Base-by-base conservation (phyloP, 2,329 filamentous ascomycete species). In the Xylaria polymorpha region DNA sequence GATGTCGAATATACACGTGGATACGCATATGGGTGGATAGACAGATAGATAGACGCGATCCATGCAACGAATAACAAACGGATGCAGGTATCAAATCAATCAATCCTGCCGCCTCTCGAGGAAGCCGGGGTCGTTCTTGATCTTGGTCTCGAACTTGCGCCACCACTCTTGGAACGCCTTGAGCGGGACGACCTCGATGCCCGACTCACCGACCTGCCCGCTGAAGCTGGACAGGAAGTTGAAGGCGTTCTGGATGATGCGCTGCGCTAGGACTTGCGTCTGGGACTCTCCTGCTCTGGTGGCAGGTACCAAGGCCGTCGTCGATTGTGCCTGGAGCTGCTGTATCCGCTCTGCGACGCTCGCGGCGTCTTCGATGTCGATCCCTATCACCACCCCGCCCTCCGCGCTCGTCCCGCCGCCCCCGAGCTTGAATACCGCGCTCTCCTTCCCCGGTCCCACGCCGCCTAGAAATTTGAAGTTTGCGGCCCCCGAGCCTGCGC, bases 111-210 rank as follows among this genome's bases (percentile, higher is more conserved):
- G 88, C 75, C 91, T 88, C 81, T 98, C 94, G 74, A 99, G 83
- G 79, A 99, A 99, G 7, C 89, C 88, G 0, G 96, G 95, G 82
- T 99, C 96, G 72, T 88, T 86, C 75, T 94, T 91, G 46, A 99
- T 87, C 77, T 90, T 91, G 70, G 89, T 88, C 83, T 99, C 95
- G 82, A 99, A 99, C 81, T 98, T 98, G 69, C 86, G 87, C 96
- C 97, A 99, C 96, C 97, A 99, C 67, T 97, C 94, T 82, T 97
- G 92, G 79, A 99, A 99, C 5, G 92, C 93, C 82, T 93, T 96
- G 72, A 99, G 82, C n/a, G 96, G 94, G 29, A 99, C 93, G 14
- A 97, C 92, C 79, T 98, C 95, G 55, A 92, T 88, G 0, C 92
- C 92, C 1, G 84, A 86, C 32, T 83, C 82, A 2, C 85, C 85